A percentile compares a stretch with the other conserved stretches of the same genome.
Conservation (phyloP, 1,284 basidiomycete genomes). For the Leccinum subatratum region DNA sequence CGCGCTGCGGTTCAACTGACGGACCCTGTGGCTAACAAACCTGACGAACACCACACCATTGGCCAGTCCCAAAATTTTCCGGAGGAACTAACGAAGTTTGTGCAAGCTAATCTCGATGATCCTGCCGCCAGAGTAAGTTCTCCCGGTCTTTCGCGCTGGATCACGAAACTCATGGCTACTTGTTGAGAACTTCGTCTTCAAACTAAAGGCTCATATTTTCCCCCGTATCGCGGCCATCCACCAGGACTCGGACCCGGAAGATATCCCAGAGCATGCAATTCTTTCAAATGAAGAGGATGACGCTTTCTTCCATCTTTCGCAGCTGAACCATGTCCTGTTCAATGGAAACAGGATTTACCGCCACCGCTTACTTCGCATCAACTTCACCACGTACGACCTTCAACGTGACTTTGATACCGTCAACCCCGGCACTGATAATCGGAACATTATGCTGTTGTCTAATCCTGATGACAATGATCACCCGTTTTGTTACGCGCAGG, state of each 20-base stretch:
- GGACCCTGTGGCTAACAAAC: background rate
- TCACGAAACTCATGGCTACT: background rate
- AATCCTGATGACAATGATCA: no score
- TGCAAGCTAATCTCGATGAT: background rate
- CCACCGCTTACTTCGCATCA: no score
- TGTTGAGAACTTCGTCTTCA: background rate
- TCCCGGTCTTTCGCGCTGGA: background rate
- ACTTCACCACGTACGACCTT: no score
- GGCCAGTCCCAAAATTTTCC: slow-evolving; percentile 13
- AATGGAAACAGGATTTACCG: no score
- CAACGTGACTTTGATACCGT: no score
- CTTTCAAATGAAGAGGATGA: no score
- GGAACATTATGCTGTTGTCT: no score
- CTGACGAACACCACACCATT: slow-evolving; percentile 17
- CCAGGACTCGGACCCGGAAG: background rate
- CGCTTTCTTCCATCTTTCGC: no score
- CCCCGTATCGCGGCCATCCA: background rate
- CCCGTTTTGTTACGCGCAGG: no score
- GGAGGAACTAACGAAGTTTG: slow-evolving; percentile 17
- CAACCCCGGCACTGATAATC: no score
- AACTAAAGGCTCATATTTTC: background rate
- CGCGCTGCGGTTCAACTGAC: background rate
- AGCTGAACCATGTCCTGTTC: no score
- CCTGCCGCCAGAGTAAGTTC: background rate
- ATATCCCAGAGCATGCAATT: no score